These are phyloP conservation scores for Discostella pseudostelligera DNA, from an alignment of 108 stramenopile genomes.

Conservation along the genomic window DNA sequence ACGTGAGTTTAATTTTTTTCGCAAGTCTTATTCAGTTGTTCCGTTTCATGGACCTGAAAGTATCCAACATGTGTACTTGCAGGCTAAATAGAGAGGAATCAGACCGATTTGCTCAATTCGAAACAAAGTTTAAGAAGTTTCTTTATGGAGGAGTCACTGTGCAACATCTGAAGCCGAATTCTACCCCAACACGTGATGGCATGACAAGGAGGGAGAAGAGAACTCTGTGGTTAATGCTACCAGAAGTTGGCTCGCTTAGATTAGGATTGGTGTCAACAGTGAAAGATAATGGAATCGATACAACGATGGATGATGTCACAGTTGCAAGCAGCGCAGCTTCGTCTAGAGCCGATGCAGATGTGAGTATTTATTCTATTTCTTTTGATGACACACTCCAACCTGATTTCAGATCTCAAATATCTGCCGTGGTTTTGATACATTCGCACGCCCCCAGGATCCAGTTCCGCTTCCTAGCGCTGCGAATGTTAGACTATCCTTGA, in stretches of 20 bases:
- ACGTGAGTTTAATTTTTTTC: constrained; percentile 3
- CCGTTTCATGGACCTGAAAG: not conserved
- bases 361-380: constrained; percentile 16
- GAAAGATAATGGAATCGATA: constrained; percentile 34
- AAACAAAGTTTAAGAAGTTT: constrained; percentile 74
- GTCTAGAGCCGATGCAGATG: constrained; percentile 30
- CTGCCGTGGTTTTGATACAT: not conserved
- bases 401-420: not conserved
- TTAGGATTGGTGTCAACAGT: constrained; percentile 78
- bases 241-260: constrained; percentile 64
- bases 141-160: constrained; percentile 81
- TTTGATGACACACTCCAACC: not conserved
- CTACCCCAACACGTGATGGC: constrained; percentile 32
- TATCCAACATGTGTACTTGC: not conserved
- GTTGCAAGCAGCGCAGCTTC: constrained; percentile 29
- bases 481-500: constrained; percentile 73
- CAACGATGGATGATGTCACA: constrained; percentile 38
- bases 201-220: constrained; percentile 61
- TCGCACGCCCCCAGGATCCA: constrained; percentile 34
- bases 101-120: constrained; percentile 54
- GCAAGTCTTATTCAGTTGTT: not conserved
- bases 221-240: constrained; percentile 80
- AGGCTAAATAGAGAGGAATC: constrained; percentile 48
- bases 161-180: constrained; percentile 57
- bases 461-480: constrained; percentile 23